Conservation (phyloP, 202 grass and related monocot species). For the Panicum hallii region DNA sequence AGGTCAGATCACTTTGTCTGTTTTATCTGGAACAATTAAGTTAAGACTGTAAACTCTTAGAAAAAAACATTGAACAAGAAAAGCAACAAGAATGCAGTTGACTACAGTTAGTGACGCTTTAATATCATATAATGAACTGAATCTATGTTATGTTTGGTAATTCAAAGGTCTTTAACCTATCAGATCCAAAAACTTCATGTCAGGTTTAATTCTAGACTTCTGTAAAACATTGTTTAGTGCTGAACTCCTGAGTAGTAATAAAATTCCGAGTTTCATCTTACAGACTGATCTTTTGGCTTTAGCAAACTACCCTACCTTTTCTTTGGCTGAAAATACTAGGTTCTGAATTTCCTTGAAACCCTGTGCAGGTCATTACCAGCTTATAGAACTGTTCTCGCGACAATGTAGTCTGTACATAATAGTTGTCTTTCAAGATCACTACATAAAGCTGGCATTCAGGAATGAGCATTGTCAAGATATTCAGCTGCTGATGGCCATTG, state of each 20-base stretch:
- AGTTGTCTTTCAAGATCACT: neutral
- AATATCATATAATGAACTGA: neutral
- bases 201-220: conserved; percentile 12
- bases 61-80: neutral
- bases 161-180: neutral
- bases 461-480: conserved; percentile 18
- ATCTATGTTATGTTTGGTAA: conserved; percentile 1
- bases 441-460: conserved; percentile 16
- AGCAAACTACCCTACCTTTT: neutral
- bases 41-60: neutral
- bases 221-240: neutral
- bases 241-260: neutral
- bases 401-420: conserved; percentile 31
- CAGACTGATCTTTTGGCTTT: neutral
- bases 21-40: neutral
- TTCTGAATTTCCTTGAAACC: conserved; percentile 30
- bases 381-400: neutral
- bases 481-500: conserved; percentile 10
- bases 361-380: conserved; percentile 41
- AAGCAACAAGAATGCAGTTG: no score
- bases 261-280: neutral
- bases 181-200: neutral
- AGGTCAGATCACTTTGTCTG: neutral
- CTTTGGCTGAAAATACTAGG: neutral
- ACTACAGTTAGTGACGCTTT: no score